A percentile compares a stretch with the other conserved stretches of the same genome.
Conservation (phyloP, 2,329 filamentous ascomycete genomes). For the Xylariaceae sp. region DNA sequence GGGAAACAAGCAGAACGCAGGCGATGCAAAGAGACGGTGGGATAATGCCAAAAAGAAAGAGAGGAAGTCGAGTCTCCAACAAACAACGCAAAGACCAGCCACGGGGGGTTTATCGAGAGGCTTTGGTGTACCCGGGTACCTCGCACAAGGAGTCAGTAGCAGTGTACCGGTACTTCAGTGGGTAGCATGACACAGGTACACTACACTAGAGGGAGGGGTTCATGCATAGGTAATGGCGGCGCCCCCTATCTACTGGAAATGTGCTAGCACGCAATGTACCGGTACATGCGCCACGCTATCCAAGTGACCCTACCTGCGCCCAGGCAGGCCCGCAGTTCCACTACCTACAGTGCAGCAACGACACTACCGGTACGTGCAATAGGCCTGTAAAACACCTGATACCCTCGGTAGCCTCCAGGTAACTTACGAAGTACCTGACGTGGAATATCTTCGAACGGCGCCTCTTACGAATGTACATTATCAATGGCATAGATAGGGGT, state of each 20-base stretch:
- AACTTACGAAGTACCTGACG: too few species aligned
- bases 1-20: constrained; percentile 14
- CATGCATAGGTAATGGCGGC: constrained; percentile 17
- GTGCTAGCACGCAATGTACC: too few species aligned
- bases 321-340: too few species aligned
- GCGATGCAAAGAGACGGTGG: constrained; percentile 11
- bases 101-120: constrained; percentile 15
- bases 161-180: neutral
- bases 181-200: neutral
- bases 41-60: constrained; percentile 5
- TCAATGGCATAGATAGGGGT: too few species aligned
- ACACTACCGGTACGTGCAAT: too few species aligned
- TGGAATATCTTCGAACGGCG: too few species aligned
- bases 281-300: too few species aligned
- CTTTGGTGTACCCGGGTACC: constrained; percentile 1
- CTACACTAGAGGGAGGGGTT: constrained; percentile 17
- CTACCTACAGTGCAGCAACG: too few species aligned
- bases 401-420: too few species aligned
- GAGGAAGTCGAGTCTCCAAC: constrained; percentile 7
- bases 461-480: too few species aligned
- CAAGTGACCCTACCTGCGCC: too few species aligned
- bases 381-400: too few species aligned
- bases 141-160: neutral
- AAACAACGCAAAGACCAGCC: constrained; percentile 12
- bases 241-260: constrained; percentile 11